A percentile compares a stretch with the other conserved stretches of the same genome.
phyloP scores from a whole-genome alignment of 1,284 basidiomycete genomes.

The Irpex rosettiformis region DNA sequence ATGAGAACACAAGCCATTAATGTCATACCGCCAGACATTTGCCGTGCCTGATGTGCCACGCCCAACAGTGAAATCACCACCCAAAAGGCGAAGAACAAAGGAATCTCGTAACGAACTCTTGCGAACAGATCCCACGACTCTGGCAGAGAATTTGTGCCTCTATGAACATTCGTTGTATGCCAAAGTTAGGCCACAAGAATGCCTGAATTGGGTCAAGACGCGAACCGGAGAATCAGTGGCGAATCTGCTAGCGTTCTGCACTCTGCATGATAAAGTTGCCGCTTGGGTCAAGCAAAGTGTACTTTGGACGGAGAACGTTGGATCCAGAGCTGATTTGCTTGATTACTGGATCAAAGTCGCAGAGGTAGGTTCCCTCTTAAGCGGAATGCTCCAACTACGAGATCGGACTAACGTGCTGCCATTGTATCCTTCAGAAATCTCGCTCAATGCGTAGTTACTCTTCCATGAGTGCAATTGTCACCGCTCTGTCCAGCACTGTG shows the following conservation, averaged over 20 bases:
- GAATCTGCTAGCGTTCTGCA: constrained; percentile 53
- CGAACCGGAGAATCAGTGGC: constrained; percentile 36
- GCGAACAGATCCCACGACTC: constrained; percentile 46
- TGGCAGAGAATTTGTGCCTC: constrained; percentile 65
- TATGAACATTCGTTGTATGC: constrained; percentile 55
- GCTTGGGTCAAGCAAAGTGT: constrained; percentile 66
- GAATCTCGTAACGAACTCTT: constrained; percentile 49
- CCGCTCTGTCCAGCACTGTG: constrained; percentile 56
- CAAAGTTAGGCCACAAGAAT: constrained; percentile 59
- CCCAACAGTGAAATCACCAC: constrained; percentile 15
- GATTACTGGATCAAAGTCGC: constrained; percentile 76
- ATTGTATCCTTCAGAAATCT: constrained; percentile 49
- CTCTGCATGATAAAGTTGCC: constrained; percentile 57
- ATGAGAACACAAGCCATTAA: constrained; percentile 11
- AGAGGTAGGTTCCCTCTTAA: constrained; percentile 47
- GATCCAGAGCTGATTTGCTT: constrained; percentile 54
- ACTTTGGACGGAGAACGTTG: constrained; percentile 45
- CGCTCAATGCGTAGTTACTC: constrained; percentile 61
- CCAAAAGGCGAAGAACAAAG: constrained; percentile 36
- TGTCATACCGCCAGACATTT: constrained; percentile 18
- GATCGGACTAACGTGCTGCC: constrained; percentile 5
- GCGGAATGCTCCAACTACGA: background rate
- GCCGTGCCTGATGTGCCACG: constrained; percentile 20
- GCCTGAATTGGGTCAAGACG: constrained; percentile 48
- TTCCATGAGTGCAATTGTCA: constrained; percentile 64